phyloP scores from a whole-genome alignment of 2,329 filamentous ascomycete genomes.

The Fusarium mangiferae region DNA sequence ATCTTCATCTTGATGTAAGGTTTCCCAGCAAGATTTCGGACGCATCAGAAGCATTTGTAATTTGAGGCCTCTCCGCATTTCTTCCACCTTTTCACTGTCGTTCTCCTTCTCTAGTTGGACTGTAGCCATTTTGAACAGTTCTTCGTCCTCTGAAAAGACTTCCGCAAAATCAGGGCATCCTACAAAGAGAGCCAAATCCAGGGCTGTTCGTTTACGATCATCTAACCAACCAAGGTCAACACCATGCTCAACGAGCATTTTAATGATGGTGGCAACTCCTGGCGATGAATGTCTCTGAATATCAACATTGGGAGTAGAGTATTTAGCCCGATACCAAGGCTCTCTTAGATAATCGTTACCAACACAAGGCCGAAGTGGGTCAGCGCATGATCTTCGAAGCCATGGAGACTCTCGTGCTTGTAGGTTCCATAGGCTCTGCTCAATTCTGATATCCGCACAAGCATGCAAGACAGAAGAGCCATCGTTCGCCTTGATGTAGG shows the following conservation, averaged over 20 bases:
- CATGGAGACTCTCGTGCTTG: neutral
- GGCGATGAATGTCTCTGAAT: neutral
- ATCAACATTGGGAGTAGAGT: neutral
- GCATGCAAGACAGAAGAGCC: slow-evolving; percentile 26
- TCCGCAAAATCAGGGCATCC: slow-evolving; percentile 18
- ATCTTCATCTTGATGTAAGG: neutral
- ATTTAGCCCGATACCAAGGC: neutral
- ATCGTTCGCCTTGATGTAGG: neutral
- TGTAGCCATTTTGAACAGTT: slow-evolving; percentile 10
- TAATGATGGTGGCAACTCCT: slow-evolving; percentile 4
- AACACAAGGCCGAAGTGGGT: slow-evolving; percentile 1
- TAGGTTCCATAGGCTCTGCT: slow-evolving; percentile 25
- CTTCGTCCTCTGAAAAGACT: slow-evolving; percentile 11
- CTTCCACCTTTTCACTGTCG: neutral
- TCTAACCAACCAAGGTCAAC: neutral
- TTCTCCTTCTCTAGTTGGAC: neutral
- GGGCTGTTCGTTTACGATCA: neutral
- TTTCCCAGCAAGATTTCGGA: neutral
- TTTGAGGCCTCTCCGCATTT: neutral
- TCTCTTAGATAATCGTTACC: no score
- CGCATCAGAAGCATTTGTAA: slow-evolving; percentile 21
- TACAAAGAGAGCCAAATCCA: slow-evolving; percentile 25
- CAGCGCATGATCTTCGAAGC: neutral
- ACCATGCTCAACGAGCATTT: slow-evolving; percentile 14
- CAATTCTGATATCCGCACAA: slow-evolving; percentile 16